Base-by-base conservation (phyloP, 108 stramenopile genomes). In the Nitzschia sp. region DNA sequence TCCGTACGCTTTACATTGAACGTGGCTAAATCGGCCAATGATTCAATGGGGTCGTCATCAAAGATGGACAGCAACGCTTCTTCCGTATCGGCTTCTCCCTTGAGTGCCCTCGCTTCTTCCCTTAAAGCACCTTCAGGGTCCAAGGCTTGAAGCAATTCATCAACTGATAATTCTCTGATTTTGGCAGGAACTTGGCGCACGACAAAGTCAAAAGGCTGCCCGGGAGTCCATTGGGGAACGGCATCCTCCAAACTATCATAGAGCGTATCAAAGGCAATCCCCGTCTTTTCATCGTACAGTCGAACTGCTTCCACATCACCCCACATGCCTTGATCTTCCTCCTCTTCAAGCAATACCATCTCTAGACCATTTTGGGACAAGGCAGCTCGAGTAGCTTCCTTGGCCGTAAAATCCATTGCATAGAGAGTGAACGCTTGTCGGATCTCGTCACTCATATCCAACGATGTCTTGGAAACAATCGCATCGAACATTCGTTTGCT, bases 351-450 rank as follows among this genome's bases (percentile, higher is more conserved):
- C 21, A 87, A 54, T 38, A 81, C 73, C 68, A 91, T 65, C 45
- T 82, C 80, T 35, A 86, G 72, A 27, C 89, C 89, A 69, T 91
- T 90, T 48, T 82, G 81, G 23, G 76, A 63, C 64, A 94, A 74
- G n/a, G 93, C 90, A 5, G 74, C 87, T 62, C 73, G 68, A n/a
- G 83, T 83, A 17, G 88, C 93, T 69, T 94, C 89, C 58, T 91
- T 91, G 30, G 93, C 93, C 30, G 82, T 84, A 45, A 85, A 82
- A 70, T 94, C 93, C 90, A 94, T 91, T 4, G 88, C 79, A 70
- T 83, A 90, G 8, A 90, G 25, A 25, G 54, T 64, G 51, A 85
- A 90, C 1, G 84, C 61, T 25, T 71, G 49, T 3, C 55, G 28
- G 35, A 90, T 69, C 32, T 88, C 88, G 27, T 74, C 65, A 11